Percentiles rank a stretch among this genome's conserved stretches.
Conservation (phyloP, 1,284 basidiomycete species). For the Meira nashicola region DNA sequence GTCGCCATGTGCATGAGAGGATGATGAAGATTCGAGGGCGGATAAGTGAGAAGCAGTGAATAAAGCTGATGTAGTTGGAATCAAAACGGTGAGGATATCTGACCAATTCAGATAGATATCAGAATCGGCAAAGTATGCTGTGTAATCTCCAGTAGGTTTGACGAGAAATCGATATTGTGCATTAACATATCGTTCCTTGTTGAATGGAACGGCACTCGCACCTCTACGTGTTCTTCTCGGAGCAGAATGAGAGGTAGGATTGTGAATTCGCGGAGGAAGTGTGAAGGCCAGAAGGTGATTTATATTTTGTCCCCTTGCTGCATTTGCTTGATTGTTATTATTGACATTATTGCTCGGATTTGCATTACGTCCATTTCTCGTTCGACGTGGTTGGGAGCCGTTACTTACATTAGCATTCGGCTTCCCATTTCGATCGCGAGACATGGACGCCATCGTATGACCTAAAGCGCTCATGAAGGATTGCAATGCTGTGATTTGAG, state of each 20-base stretch:
- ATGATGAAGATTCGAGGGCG: constrained; percentile 20
- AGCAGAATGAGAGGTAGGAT: constrained; percentile 27
- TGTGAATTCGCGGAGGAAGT: constrained; percentile 41
- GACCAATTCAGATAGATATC: constrained; percentile 56
- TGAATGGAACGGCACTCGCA: constrained; percentile 35
- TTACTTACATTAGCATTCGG: background rate
- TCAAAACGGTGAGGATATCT: constrained; percentile 91
- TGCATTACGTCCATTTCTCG: constrained; percentile 4
- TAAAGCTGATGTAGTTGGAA: constrained; percentile 64
- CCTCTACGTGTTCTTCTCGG: constrained; percentile 31
- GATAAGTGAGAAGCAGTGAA: constrained; percentile 18
- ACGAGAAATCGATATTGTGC: constrained; percentile 51
- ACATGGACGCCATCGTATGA: constrained; percentile 26
- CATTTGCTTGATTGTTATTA: background rate
- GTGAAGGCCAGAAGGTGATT: constrained; percentile 50
- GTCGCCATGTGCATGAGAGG: constrained; percentile 24
- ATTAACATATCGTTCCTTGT: constrained; percentile 51
- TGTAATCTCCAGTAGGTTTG: constrained; percentile 49
- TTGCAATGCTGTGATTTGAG: no score
- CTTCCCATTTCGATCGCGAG: constrained; percentile 8
- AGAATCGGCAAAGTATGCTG: constrained; percentile 44
- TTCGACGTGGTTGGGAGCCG: constrained; percentile 1
- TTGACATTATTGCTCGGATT: constrained; percentile 1
- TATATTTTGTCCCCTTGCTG: constrained; percentile 33
- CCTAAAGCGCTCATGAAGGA: constrained; percentile 26